phyloP scores from a whole-genome alignment of 768 basidiomycete genomes.

The Ramaria rubella region DNA sequence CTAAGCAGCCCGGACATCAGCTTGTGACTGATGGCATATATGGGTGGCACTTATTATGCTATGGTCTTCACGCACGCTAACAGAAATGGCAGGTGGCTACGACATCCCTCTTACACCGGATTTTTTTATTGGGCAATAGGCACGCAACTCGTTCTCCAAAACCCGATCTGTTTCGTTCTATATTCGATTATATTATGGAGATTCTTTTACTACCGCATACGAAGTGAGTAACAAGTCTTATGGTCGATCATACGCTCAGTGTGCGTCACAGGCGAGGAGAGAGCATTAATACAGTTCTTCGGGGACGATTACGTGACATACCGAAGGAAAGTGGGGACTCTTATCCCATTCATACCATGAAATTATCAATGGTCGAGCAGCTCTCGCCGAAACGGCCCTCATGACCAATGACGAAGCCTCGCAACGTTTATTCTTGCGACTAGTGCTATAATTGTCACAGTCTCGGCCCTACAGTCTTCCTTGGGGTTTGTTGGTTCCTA shows the following conservation, averaged over 20 bases:
- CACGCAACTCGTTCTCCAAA: constrained; percentile 87
- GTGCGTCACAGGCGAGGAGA: constrained; percentile 64
- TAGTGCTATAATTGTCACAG: no score
- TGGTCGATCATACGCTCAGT: not conserved
- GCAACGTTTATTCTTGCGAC: no score
- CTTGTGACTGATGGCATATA: constrained; percentile 91
- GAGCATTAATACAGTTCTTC: constrained; percentile 76
- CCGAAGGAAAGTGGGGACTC: constrained; percentile 69
- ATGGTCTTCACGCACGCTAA: constrained; percentile 10
- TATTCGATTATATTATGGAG: constrained; percentile 69
- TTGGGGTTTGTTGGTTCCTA: no score
- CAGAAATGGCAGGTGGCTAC: constrained; percentile 53
- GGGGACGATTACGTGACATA: constrained; percentile 82
- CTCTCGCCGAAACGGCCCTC: no score
- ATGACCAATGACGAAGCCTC: no score
- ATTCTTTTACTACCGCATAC: constrained; percentile 80
- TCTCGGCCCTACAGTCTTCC: no score
- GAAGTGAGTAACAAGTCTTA: constrained; percentile 45
- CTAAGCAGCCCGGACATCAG: constrained; percentile 63
- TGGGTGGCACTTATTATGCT: constrained; percentile 41
- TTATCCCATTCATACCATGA: constrained; percentile 79
- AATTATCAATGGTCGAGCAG: not conserved
- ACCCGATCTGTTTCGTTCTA: constrained; percentile 62
- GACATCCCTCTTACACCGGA: constrained; percentile 95
- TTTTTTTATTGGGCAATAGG: constrained; percentile 98